These are phyloP conservation scores for Galerina marginata DNA, from an alignment of 768 basidiomycete species.

Conservation along the genomic window DNA sequence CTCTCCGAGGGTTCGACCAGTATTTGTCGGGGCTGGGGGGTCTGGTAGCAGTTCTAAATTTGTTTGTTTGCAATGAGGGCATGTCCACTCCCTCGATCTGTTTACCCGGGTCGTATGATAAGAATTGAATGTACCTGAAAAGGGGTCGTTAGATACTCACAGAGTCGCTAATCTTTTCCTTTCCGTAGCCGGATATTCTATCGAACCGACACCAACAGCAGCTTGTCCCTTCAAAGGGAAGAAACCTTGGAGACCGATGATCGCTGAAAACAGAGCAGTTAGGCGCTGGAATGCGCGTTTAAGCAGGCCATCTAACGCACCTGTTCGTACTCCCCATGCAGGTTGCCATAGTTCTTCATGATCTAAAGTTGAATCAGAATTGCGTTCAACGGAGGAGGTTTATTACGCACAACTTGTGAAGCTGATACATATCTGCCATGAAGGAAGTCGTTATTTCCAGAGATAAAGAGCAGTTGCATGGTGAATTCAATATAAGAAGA, in stretches of 20 bases:
- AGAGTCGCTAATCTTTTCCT: slow-evolving; percentile 77
- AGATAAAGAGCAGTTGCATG: not conserved
- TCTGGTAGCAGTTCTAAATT: slow-evolving; percentile 79
- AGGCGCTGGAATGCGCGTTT: slow-evolving; percentile 5
- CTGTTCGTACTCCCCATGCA: slow-evolving; percentile 97
- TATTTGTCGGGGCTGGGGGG: slow-evolving; percentile 38
- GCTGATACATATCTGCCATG: slow-evolving; percentile 83
- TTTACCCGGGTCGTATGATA: not conserved
- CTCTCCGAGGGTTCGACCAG: slow-evolving; percentile 6
- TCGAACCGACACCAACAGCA: slow-evolving; percentile 85
- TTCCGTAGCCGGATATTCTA: slow-evolving; percentile 78
- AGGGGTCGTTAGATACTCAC: slow-evolving; percentile 48
- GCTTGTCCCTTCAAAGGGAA: slow-evolving; percentile 89
- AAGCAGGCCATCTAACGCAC: slow-evolving; percentile 41
- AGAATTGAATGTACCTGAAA: not conserved
- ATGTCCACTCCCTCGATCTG: slow-evolving; percentile 84
- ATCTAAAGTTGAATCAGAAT: slow-evolving; percentile 51
- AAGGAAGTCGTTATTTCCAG: not conserved
- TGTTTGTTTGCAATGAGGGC: slow-evolving; percentile 70
- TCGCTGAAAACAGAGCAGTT: slow-evolving; percentile 54
- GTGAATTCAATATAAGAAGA: not conserved
- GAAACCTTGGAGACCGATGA: slow-evolving; percentile 87
- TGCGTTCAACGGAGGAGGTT: not conserved
- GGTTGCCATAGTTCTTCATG: slow-evolving; percentile 98
- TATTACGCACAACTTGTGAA: slow-evolving; percentile 79